Conservation (phyloP, 306 rosid species). For the Mimosa pudica region DNA sequence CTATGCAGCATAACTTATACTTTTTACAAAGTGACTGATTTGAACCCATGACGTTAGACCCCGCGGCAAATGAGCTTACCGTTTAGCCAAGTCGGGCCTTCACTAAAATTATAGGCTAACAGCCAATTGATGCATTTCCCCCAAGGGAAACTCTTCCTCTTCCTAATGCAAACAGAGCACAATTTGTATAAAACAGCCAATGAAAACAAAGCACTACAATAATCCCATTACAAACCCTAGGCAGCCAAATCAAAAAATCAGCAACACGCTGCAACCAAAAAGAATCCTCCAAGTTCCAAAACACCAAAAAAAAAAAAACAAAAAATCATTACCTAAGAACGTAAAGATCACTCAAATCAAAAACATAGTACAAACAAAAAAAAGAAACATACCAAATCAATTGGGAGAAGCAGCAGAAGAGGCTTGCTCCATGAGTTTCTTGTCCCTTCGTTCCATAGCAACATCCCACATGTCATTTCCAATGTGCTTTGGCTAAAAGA, state of each 20-base stretch:
- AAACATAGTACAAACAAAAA: neutral
- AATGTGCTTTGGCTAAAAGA: constrained; percentile 82
- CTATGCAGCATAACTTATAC: too few relatives aligned
- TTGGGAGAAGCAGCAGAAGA: constrained; percentile 41
- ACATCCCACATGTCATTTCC: constrained; percentile 95
- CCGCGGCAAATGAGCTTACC: too few relatives aligned
- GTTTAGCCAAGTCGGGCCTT: too few relatives aligned
- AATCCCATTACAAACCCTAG: neutral
- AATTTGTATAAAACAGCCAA: neutral
- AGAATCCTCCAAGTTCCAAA: neutral
- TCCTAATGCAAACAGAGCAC: neutral
- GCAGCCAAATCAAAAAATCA: neutral
- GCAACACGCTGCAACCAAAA: neutral
- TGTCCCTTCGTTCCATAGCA: constrained; percentile 96
- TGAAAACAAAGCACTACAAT: neutral
- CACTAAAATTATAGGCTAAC: neutral
- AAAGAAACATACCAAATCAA: constrained; percentile 15
- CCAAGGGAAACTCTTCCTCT: neutral
- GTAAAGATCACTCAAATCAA: neutral
- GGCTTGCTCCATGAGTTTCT: constrained; percentile 68
- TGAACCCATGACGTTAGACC: too few relatives aligned
- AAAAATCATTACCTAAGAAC: neutral
- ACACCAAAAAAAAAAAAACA: neutral
- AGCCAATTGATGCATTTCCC: neutral
- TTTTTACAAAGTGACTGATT: too few relatives aligned